Evolutionary conservation across 1,284 basidiomycete genomes (phyloP), one percentile per base, ranked within the genome.

Genomic region (Tilletiopsis washingtonensis): DNA sequence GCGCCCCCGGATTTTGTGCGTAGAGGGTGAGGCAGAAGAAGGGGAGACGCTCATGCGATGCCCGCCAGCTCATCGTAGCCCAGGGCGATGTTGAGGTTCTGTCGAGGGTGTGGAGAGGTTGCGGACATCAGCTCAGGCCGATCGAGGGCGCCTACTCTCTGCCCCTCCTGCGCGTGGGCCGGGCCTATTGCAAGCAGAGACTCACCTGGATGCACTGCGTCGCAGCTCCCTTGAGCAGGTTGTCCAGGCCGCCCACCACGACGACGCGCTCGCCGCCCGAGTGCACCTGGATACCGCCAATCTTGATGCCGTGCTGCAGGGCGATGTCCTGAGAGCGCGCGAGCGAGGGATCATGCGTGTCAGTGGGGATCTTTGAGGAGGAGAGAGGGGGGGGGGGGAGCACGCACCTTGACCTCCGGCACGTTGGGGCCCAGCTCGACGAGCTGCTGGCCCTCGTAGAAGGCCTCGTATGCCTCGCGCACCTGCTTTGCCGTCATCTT

Each of bases 191-290:
- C n/a, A n/a, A n/a, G n/a, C n/a, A 40, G 17, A 40, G 11, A 72
- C 82, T 37, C 52, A 88, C 87, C 79, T 91, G 90, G 53, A 98
- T 71, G 74, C 91, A 97, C 76, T 98, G 94, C 17, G 93, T 98
- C 5, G 93, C 93, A 42, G 93, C 94, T 9, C 93, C 93, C 75
- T 98, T 98, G 56, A 98, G 79, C 53, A 98, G 76, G 76, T 98
- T 98, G 74, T 98, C 94, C 60, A 98, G 54, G 9, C 45, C 44
- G 21, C 48, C 54, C 11, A 94, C 89, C 5, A 96, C 82, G 15
- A 98, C 93, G 2, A 87, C 93, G 40, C 93, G 78, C 67, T 88
- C 85, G 1, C 88, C 87, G 37, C 81, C 80, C 53, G 84, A 86
- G 74, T 94, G 88, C 11, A 97, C 86, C 76, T 98, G 94, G 73